Base-by-base conservation (phyloP, 2,329 filamentous ascomycete genomes). In the Beauveria pseudobassiana region DNA sequence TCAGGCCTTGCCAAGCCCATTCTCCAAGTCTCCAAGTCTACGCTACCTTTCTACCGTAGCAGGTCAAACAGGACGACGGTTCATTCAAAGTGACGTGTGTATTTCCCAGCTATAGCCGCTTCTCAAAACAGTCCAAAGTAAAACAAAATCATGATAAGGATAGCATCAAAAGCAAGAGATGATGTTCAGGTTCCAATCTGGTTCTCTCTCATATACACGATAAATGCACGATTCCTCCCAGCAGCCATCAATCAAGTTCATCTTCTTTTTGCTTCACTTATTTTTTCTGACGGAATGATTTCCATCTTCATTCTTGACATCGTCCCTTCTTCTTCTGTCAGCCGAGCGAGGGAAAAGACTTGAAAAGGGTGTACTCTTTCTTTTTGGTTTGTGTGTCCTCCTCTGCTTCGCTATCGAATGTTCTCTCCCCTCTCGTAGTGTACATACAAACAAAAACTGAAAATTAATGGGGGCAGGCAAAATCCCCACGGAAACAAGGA, bases 391-490 rank as follows among this genome's bases (percentile, higher is more conserved):
- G 24, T 16, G 14, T 61, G 16, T 58, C 45, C 24, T 58, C 43
- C 40, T 46, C 45, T 50, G 43, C 43, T 50, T 61, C 50, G 57
- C 57, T 59, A 59, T 43, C 22, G 42, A 51, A 38, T 38, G 5
- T 38, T 38, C 34, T 34, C 30, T 38, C 34, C 34, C 34, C 46
- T 42, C 49, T 59, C 49, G 26, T 62, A 62, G 42, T 62, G 40
- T 62, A 62, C 61, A 62, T 62, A 58, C 54, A 61, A 64, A 48
- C 55, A 55, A 63, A 57, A 38, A 26, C 54, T 28, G 24, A 50
- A 60, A 54, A 64, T 61, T 49, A 51, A 58, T 59, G 24, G 43
- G 48, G 50, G 20, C 34, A 14, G 12, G 12, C 34, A 38, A 12
- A 12, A 38, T 5, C 34, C 34, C 34, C 34, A 55, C 42, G 45